phyloP scores from a whole-genome alignment of 1,139 yeast species.

The Pichia sp. region DNA sequence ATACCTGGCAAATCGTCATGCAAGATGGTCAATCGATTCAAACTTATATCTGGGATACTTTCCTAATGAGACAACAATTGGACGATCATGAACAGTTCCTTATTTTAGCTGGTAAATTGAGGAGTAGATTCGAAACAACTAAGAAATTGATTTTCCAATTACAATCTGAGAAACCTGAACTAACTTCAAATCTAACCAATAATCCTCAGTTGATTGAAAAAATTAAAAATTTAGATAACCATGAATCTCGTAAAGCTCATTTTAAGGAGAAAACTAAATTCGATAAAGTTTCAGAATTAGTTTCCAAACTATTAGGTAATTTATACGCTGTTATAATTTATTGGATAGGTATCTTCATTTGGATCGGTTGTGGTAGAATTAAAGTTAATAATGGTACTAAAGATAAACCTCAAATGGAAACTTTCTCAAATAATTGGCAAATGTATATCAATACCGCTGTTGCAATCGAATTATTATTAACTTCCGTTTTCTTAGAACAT shows the following conservation, averaged over 20 bases:
- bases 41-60: constrained; percentile 34
- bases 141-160: constrained; percentile 17
- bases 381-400: constrained; percentile 16
- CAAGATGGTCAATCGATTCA: constrained; percentile 37
- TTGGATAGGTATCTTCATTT: constrained; percentile 32
- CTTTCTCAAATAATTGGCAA: constrained; percentile 33
- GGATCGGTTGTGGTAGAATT: constrained; percentile 32
- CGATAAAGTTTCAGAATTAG: constrained; percentile 26
- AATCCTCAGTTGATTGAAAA: neutral
- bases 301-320: constrained; percentile 27
- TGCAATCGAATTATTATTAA: constrained; percentile 31
- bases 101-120: constrained; percentile 24
- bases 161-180: constrained; percentile 1
- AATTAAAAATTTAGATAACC: neutral
- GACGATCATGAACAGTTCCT: constrained; percentile 21
- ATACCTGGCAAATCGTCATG: constrained; percentile 35
- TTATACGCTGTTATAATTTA: constrained; percentile 27
- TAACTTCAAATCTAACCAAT: too few species aligned
- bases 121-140: constrained; percentile 28
- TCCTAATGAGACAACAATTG: constrained; percentile 35
- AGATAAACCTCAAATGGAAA: constrained; percentile 12
- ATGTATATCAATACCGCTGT: constrained; percentile 35
- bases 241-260: constrained; percentile 2
- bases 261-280: constrained; percentile 20
- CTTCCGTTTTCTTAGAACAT: constrained; percentile 31